phyloP scores from a whole-genome alignment of 2,329 filamentous ascomycete species.

The Pseudocercospora crystallina region DNA sequence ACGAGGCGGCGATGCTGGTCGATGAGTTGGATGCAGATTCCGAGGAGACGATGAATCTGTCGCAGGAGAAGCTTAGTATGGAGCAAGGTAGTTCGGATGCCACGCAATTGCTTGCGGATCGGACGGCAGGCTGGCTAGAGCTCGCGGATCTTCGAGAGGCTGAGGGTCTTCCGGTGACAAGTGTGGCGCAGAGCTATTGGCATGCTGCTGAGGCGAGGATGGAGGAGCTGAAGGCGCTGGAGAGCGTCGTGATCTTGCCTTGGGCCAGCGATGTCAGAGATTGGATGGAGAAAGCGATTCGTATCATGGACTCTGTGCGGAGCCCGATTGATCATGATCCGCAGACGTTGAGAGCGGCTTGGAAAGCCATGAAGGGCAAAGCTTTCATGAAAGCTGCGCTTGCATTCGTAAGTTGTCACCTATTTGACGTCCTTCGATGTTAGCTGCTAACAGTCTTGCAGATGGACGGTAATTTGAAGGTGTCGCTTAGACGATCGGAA shows the following conservation, averaged over 20 bases:
- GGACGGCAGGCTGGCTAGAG: not conserved
- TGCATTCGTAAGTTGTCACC: slow-evolving; percentile 4
- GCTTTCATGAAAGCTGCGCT: slow-evolving; percentile 11
- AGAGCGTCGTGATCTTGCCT: slow-evolving; percentile 7
- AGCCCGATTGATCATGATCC: slow-evolving; percentile 13
- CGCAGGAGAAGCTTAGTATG: not conserved
- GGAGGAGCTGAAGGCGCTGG: slow-evolving; percentile 7
- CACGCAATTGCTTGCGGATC: not conserved
- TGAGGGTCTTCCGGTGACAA: slow-evolving; percentile 7
- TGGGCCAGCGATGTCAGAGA: slow-evolving; percentile 7
- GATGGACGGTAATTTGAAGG: slow-evolving; percentile 5
- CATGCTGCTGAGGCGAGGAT: slow-evolving; percentile 13
- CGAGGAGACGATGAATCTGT: not conserved
- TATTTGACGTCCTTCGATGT: not conserved
- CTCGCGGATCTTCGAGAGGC: slow-evolving; percentile 7
- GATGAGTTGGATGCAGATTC: not conserved
- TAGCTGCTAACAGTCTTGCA: not conserved
- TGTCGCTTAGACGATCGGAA: not conserved
- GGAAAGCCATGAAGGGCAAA: slow-evolving; percentile 15
- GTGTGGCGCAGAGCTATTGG: slow-evolving; percentile 10
- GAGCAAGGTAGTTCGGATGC: not conserved
- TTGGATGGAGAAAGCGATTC: slow-evolving; percentile 14
- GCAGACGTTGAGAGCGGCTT: slow-evolving; percentile 10
- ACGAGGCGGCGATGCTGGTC: slow-evolving; percentile 1
- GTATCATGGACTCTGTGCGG: slow-evolving; percentile 6